Evolutionary conservation across 163 green algal species (phyloP).

Genomic region (Prototheca stagnorum): DNA sequence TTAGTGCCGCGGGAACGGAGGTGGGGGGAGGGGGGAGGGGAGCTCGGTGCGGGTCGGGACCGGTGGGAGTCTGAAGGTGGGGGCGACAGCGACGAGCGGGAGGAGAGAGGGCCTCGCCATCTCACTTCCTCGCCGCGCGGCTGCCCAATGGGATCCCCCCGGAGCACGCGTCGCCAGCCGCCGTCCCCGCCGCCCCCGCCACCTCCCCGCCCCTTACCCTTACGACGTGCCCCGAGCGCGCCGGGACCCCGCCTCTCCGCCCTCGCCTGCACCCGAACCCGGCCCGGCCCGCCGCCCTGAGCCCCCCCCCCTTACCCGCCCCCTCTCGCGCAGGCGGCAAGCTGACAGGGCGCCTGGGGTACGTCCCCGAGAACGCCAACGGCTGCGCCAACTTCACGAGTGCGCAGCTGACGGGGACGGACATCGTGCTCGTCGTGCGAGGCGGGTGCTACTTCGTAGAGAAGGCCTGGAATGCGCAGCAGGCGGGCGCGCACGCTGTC

Average conservation of each 20-base stretch:
- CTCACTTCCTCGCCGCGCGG: background rate
- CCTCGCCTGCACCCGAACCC: too few relatives aligned
- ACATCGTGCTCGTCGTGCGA: constrained; percentile 13
- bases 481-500: constrained; percentile 24
- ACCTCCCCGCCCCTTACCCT: background rate
- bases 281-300: too few relatives aligned
- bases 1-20: background rate
- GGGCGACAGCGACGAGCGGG: too few relatives aligned
- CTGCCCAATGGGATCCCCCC: background rate
- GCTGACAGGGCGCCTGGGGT: constrained; percentile 13
- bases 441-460: constrained; percentile 32
- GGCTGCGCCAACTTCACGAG: constrained; percentile 15
- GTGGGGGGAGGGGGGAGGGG: background rate
- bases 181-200: background rate
- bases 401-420: background rate
- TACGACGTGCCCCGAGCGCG: background rate
- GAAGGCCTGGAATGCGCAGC: constrained; percentile 30
- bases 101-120: too few relatives aligned
- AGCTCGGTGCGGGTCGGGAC: too few relatives aligned
- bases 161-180: background rate
- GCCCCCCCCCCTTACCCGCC: background rate
- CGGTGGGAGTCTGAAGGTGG: too few relatives aligned
- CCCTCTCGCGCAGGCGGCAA: constrained; percentile 10
- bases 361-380: constrained; percentile 6
- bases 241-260: background rate